phyloP scores from a whole-genome alignment of 2,329 filamentous ascomycete species.

The Stagonosporopsis chrysanthemi region DNA sequence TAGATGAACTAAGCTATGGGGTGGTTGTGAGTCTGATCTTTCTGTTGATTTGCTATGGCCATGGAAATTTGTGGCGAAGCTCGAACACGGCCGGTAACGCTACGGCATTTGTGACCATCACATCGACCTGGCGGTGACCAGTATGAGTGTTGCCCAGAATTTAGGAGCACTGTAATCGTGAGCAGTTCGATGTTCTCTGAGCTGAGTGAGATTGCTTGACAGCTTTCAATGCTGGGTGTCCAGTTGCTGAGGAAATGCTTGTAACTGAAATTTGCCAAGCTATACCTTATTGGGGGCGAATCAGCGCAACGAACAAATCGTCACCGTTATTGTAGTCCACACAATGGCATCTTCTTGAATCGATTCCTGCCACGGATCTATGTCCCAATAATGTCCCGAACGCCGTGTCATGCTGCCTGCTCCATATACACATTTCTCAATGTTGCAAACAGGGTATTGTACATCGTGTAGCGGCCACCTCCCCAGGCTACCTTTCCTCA shows the following conservation, averaged over 20 bases:
- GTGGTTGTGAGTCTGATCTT: too few species aligned
- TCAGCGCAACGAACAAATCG: background rate
- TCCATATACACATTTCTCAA: constrained; percentile 3
- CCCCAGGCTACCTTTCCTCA: background rate
- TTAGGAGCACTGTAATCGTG: too few species aligned
- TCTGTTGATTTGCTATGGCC: too few species aligned
- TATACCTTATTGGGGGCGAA: background rate
- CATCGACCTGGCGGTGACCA: too few species aligned
- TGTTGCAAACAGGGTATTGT: constrained; percentile 17
- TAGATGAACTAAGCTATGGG: too few species aligned
- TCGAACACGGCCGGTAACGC: too few species aligned
- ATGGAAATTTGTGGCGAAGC: too few species aligned
- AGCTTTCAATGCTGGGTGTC: too few species aligned
- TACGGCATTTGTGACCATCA: too few species aligned
- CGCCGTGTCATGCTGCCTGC: constrained; percentile 15
- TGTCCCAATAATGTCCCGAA: constrained; percentile 1
- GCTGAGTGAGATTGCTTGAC: too few species aligned
- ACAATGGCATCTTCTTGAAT: background rate
- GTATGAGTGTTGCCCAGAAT: too few species aligned
- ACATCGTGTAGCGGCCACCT: background rate
- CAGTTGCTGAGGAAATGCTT: background rate
- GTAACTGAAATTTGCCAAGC: background rate
- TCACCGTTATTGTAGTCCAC: background rate
- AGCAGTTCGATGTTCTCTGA: too few species aligned
- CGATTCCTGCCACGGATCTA: constrained; percentile 1